Conservation (phyloP, 805 yeast genomes). For the Kurtzmaniella fragi region DNA sequence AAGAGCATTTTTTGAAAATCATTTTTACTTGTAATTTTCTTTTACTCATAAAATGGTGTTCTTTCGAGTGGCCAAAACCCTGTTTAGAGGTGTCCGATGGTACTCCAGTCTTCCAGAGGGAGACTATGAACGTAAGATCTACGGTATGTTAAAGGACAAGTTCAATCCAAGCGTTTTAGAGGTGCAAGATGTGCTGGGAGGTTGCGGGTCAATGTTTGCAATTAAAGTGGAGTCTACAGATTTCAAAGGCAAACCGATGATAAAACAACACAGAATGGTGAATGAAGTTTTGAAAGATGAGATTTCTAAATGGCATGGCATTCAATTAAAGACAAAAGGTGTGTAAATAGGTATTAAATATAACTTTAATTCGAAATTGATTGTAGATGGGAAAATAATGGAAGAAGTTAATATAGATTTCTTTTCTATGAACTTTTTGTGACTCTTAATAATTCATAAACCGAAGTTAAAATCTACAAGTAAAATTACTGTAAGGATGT, state of each 20-base stretch:
- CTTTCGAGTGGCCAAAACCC: too few species aligned
- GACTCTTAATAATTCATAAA: too few species aligned
- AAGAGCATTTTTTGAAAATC: neutral
- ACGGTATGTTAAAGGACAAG: slow-evolving; percentile 45
- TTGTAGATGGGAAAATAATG: too few species aligned
- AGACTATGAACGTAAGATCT: slow-evolving; percentile 63
- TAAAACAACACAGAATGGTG: slow-evolving; percentile 90
- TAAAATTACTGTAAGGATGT: too few species aligned
- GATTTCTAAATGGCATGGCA: slow-evolving; percentile 89
- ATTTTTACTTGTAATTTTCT: neutral
- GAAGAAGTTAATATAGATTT: too few species aligned
- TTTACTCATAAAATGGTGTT: too few species aligned
- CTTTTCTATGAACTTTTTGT: too few species aligned
- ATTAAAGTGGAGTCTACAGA: slow-evolving; percentile 66
- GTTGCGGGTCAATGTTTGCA: slow-evolving; percentile 98
- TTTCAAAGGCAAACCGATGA: slow-evolving; percentile 77
- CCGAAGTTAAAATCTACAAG: too few species aligned
- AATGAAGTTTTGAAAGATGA: slow-evolving; percentile 79
- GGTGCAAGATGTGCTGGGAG: slow-evolving; percentile 83
- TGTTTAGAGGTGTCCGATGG: neutral
- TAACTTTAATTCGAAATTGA: too few species aligned
- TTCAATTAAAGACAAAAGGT: slow-evolving; percentile 70
- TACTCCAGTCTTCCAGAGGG: slow-evolving; percentile 29
- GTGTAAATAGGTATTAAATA: neutral
- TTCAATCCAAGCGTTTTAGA: slow-evolving; percentile 58